Evolutionary conservation across 805 yeast species (phyloP), one percentile per base, ranked within the genome.

Genomic region (Lachancea waltii): DNA sequence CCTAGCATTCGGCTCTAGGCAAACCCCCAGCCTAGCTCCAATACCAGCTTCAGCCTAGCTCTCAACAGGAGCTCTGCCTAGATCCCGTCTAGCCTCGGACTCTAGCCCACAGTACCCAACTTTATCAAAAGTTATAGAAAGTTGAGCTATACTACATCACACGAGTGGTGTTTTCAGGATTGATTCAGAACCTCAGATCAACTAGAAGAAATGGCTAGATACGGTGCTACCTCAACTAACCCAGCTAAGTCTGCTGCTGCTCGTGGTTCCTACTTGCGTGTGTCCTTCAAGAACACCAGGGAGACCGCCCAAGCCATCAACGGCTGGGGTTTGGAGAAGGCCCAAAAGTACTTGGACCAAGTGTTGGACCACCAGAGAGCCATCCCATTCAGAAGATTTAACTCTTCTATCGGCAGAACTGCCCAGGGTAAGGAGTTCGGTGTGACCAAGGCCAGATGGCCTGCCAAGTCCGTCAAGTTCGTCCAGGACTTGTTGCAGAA

Each of bases 381-480:
- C 65, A 85, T 92, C 62, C 99, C 99, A 69, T 86, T 92, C 92
- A 85, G 98, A 81, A 80, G 95, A 79, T 90, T 77, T 77, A 83
- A 84, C 79, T 78, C 83, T 57, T 85, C 95, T 62, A 89, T 85
- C 64, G 98, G 98, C 72, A 85, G 98, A 78, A 87, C 98, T 63
- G 95, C 94, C 61, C 98, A 92, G 77, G 98, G 96, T 77, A 90
- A 92, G 77, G 98, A 92, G 79, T 92, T 90, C 66, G 97, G 97
- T 75, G 95, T 89, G 68, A 86, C 96, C 81, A 89, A 84, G 77
- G 98, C 98, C 62, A 89, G 98, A 86, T 92, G 98, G 98, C 98
- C 98, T 67, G 95, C 79, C 54, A 92, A 92, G 83, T 85, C 95
- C 52, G 97, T 92, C 70, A 85, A 86, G 75, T 87, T 84, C 73